Conservation (phyloP, 1,139 yeast genomes). For the Kodamaea plutei region DNA sequence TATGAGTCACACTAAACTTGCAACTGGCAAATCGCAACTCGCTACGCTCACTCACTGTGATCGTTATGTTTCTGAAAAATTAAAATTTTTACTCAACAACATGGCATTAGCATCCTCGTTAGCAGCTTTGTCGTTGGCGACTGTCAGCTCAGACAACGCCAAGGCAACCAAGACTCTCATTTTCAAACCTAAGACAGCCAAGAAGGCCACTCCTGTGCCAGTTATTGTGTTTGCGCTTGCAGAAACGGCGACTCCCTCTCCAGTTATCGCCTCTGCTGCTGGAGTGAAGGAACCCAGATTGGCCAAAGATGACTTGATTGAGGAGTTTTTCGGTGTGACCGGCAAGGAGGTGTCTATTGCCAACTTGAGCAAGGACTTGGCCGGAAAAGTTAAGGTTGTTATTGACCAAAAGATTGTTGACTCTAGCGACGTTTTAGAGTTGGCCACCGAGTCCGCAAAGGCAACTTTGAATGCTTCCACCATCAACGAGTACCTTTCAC, state of each 20-base stretch:
- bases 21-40: no score
- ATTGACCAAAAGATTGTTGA: slow-evolving; percentile 55
- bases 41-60: no score
- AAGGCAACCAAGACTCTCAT: slow-evolving; percentile 67
- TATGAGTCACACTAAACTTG: no score
- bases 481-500: slow-evolving; percentile 48
- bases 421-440: slow-evolving; percentile 44
- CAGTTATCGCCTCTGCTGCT: slow-evolving; percentile 61
- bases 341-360: slow-evolving; percentile 70
- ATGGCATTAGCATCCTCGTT: slow-evolving; percentile 62
- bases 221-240: slow-evolving; percentile 75
- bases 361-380: slow-evolving; percentile 48
- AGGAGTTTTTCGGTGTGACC: slow-evolving; percentile 57
- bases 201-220: slow-evolving; percentile 77
- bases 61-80: no score
- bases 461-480: slow-evolving; percentile 53
- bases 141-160: slow-evolving; percentile 39
- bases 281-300: slow-evolving; percentile 81
- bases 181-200: slow-evolving; percentile 89
- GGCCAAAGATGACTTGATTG: slow-evolving; percentile 77
- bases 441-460: slow-evolving; percentile 57
- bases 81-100: slow-evolving; percentile 1
- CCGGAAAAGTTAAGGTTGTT: slow-evolving; percentile 62
- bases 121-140: slow-evolving; percentile 52
- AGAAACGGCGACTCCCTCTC: slow-evolving; percentile 66